Percentiles rank a stretch among this genome's conserved stretches.
Evolutionary conservation across 345 rosid species (phyloP).

Genomic region (Durio zibethinus): DNA sequence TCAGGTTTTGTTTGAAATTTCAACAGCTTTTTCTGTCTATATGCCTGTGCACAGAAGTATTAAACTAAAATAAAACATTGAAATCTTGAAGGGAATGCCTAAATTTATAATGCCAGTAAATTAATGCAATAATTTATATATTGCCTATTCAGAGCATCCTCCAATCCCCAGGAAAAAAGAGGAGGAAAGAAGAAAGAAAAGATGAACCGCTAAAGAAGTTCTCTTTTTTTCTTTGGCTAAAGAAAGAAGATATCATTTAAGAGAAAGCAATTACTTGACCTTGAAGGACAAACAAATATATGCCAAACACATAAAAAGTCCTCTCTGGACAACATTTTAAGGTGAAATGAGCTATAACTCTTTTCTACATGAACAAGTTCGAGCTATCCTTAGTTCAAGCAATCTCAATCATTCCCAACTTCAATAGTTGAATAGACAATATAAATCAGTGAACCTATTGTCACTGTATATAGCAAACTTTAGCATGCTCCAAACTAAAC

Average conservation of each 20-base stretch:
- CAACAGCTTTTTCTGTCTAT: constrained; percentile 45
- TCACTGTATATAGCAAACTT: neutral
- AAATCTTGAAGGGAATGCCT: neutral
- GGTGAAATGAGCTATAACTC: neutral
- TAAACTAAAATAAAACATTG: neutral
- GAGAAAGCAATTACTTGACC: neutral
- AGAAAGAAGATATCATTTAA: neutral
- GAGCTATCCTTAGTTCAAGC: neutral
- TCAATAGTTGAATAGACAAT: neutral
- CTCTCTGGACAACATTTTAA: neutral
- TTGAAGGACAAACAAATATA: neutral
- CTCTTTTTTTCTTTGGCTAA: neutral
- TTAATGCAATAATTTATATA: constrained; percentile 3
- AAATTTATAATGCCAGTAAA: neutral
- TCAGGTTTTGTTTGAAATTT: constrained; percentile 40
- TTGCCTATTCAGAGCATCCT: neutral
- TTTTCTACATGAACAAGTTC: neutral
- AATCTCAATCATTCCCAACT: neutral
- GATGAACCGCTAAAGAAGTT: neutral
- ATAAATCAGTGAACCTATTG: neutral
- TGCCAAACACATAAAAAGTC: neutral
- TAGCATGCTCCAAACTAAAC: neutral
- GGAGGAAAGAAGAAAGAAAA: neutral
- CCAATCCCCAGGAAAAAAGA: neutral
- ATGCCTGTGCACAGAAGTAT: constrained; percentile 35